phyloP scores from a whole-genome alignment of 1,284 basidiomycete species.

The Ceratobasidium theobromae region DNA sequence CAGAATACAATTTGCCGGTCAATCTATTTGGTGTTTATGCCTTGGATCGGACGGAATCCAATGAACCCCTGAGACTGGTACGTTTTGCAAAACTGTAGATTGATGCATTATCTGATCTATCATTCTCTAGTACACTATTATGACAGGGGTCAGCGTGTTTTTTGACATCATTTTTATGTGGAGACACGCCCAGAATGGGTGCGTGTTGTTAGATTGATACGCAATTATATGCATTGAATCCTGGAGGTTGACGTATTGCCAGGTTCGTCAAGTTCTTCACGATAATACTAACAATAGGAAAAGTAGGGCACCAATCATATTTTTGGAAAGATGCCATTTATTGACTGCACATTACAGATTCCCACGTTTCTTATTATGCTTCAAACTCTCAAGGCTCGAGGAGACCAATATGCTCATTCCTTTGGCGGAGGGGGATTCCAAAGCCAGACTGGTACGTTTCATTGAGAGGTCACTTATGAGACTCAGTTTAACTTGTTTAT shows the following conservation, averaged over 20 bases:
- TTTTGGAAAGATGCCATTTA: neutral
- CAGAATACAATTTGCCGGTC: constrained; percentile 70
- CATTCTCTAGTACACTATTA: constrained; percentile 58
- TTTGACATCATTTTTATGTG: constrained; percentile 68
- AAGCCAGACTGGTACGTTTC: constrained; percentile 61
- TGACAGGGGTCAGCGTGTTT: constrained; percentile 60
- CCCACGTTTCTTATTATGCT: constrained; percentile 49
- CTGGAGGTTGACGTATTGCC: neutral
- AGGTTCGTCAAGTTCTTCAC: constrained; percentile 53
- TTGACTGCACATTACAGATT: constrained; percentile 4
- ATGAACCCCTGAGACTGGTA: constrained; percentile 64
- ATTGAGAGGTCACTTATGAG: constrained; percentile 27
- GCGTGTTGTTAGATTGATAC: neutral
- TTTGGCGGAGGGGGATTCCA: constrained; percentile 49
- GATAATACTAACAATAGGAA: constrained; percentile 18
- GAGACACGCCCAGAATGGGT: constrained; percentile 49
- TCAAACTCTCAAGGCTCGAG: constrained; percentile 59
- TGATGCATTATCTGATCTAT: neutral
- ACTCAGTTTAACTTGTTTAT: constrained; percentile 29
- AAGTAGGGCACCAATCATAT: neutral
- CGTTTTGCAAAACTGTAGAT: constrained; percentile 36
- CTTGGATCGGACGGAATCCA: constrained; percentile 64
- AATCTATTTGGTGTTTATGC: constrained; percentile 73
- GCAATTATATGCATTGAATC: constrained; percentile 3
- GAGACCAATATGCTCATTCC: constrained; percentile 58